phyloP scores from a whole-genome alignment of 192 early-diverging fungal species.

The Chytriomyces hyalinus region DNA sequence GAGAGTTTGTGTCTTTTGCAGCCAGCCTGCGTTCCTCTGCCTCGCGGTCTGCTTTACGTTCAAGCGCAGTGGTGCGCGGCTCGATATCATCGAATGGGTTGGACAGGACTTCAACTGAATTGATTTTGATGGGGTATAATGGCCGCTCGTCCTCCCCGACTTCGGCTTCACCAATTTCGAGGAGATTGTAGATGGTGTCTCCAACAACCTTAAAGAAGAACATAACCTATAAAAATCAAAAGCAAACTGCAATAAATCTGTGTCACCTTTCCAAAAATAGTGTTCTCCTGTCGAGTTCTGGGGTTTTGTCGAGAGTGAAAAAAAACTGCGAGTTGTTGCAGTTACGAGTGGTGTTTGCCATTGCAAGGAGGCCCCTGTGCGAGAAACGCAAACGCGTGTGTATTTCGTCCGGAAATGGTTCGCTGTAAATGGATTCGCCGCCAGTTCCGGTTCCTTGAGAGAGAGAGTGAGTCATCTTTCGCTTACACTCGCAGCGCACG shows the following conservation, averaged over 20 bases:
- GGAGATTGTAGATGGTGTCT: slow-evolving; percentile 87
- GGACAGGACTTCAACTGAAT: slow-evolving; percentile 66
- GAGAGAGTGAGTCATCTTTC: background rate
- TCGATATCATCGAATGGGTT: slow-evolving; percentile 95
- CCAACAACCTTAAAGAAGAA: slow-evolving; percentile 69
- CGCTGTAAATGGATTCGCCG: slow-evolving; percentile 87
- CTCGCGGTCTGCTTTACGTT: slow-evolving; percentile 45
- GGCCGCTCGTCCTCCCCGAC: slow-evolving; percentile 84
- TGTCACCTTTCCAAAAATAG: slow-evolving; percentile 87
- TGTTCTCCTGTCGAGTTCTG: slow-evolving; percentile 88
- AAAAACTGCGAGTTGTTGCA: slow-evolving; percentile 94
- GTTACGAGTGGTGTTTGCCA: slow-evolving; percentile 84
- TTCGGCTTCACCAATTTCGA: slow-evolving; percentile 85
- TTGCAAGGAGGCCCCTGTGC: slow-evolving; percentile 84
- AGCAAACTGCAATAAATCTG: background rate
- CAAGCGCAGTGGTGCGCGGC: slow-evolving; percentile 63
- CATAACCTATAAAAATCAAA: background rate
- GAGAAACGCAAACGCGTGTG: slow-evolving; percentile 88
- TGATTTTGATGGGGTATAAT: slow-evolving; percentile 72
- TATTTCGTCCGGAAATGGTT: slow-evolving; percentile 89
- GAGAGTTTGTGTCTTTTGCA: slow-evolving; percentile 26
- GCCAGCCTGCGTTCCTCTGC: slow-evolving; percentile 36
- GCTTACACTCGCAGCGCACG: slow-evolving; percentile 9
- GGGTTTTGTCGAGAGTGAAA: slow-evolving; percentile 83
- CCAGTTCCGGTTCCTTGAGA: slow-evolving; percentile 59